phyloP scores from a whole-genome alignment of 139 green algal species.

The Raphidocelis subcapitata region DNA sequence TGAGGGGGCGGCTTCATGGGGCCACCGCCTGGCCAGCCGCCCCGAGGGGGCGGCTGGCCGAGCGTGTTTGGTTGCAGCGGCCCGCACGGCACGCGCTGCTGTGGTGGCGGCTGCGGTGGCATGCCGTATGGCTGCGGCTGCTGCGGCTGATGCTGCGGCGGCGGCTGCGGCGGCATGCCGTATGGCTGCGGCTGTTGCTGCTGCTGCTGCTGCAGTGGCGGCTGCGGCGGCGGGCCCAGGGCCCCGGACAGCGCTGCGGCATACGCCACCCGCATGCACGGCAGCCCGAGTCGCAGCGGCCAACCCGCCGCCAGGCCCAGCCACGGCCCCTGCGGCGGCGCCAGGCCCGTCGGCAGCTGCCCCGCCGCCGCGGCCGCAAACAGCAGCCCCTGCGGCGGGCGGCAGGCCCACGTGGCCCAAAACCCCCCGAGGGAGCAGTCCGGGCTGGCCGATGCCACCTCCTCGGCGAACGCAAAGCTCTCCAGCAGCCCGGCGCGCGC shows the following conservation, averaged over 20 bases:
- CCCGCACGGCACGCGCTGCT: background rate
- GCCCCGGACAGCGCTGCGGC: background rate
- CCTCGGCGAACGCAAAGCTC: constrained; percentile 8
- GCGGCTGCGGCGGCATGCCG: background rate
- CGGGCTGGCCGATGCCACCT: background rate
- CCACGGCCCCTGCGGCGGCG: constrained; percentile 7
- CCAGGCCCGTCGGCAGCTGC: constrained; percentile 3
- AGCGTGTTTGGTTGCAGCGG: too few relatives aligned
- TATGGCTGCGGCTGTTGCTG: background rate
- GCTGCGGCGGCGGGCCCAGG: background rate
- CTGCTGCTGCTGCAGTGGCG: background rate
- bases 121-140: background rate
- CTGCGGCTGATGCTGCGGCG: constrained; percentile 5
- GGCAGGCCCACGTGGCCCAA: constrained; percentile 16
- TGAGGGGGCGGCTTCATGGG: too few relatives aligned
- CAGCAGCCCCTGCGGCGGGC: constrained; percentile 9
- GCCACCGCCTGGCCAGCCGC: too few relatives aligned
- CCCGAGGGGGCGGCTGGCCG: too few relatives aligned
- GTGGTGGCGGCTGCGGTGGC: background rate
- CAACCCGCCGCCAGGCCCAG: background rate
- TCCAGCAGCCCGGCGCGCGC: constrained; percentile 19
- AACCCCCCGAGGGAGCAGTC: background rate
- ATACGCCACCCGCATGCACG: constrained; percentile 6
- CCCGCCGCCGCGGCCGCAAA: constrained; percentile 12
- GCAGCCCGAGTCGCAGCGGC: background rate